A percentile compares a stretch with the other conserved stretches of the same genome.
phyloP scores from a whole-genome alignment of 2,329 filamentous ascomycete genomes.

The Penicillium sp. region DNA sequence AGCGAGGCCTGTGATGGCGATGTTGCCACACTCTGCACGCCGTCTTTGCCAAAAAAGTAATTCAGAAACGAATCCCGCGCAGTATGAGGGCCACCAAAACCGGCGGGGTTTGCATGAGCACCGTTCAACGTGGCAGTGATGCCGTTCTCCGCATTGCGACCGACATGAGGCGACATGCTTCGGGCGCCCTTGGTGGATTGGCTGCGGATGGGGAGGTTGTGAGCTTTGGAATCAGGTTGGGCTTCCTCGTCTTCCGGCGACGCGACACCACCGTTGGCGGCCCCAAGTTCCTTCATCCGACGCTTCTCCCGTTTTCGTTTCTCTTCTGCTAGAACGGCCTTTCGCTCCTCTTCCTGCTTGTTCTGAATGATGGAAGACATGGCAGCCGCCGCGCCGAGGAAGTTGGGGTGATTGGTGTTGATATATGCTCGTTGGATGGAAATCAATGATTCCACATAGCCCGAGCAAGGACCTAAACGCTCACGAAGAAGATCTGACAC shows the following conservation, averaged over 20 bases:
- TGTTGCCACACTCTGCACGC: conserved; percentile 45
- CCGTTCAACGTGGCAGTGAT: conserved; percentile 65
- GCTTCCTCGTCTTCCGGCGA: conserved; percentile 62
- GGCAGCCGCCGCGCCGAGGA: conserved; percentile 88
- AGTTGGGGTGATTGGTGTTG: conserved; percentile 99
- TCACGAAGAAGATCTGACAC: conserved; percentile 93
- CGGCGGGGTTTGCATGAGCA: conserved; percentile 53
- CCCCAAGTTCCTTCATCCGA: conserved; percentile 73
- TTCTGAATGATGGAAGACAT: conserved; percentile 96
- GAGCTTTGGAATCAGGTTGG: conserved; percentile 49
- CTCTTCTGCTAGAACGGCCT: conserved; percentile 72
- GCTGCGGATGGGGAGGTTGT: conserved; percentile 55
- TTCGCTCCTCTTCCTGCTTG: conserved; percentile 90
- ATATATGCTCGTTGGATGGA: conserved; percentile 97
- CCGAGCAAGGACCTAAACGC: conserved; percentile 78
- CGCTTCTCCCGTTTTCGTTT: conserved; percentile 77
- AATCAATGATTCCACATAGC: conserved; percentile 92
- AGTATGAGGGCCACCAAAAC: conserved; percentile 56
- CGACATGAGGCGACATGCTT: conserved; percentile 76
- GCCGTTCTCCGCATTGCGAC: conserved; percentile 57
- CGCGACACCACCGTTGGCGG: conserved; percentile 61
- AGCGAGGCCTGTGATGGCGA: conserved; percentile 35
- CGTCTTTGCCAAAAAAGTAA: conserved; percentile 97
- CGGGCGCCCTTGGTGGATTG: conserved; percentile 57
- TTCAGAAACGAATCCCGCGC: conserved; percentile 89